Evolutionary conservation across 371 early-diverging fungal species (phyloP), one percentile per base, ranked within the genome.

Genomic region (Mortierella sp.): DNA sequence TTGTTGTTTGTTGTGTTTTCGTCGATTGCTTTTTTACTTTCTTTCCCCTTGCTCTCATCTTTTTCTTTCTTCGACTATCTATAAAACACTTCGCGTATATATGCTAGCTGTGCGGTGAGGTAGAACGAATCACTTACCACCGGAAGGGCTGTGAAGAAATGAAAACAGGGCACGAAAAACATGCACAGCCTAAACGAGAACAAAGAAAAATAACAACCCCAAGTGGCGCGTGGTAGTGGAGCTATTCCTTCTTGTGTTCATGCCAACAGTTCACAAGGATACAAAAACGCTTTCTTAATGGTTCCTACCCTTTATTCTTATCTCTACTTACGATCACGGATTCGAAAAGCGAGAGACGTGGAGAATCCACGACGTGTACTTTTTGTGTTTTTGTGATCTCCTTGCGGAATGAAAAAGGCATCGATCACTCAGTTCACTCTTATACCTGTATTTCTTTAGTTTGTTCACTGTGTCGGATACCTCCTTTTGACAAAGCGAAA

Each of bases 61-160:
- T 27, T 63, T 32, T 16, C 32, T 35, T 18, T 63, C 16, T 10
- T 58, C 58, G 4, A 3, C 24, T 3, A 3, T 35, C 41, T 21
- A 35, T 24, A 38, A 24, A 65, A 0, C 21, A 18, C 14, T 60
- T 32, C 58, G 32, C 32, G 2, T 35, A 16, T 5, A 10, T 21
- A 3, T 35, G 27, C 12, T 60, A 32, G 60, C 21, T 8, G 1
- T 24, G 2, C 5, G 63, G 5, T 32, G 35, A 60, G 38, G 21
- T 21, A 10, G 43, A 18, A 4, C 7, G 1, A 35, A 63, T 65
- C 18, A 41, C 68, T 68, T 41, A 41, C 24, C 11, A 35, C 10
- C 35, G 8, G 68, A 68, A 68, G 35, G 68, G 68, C 68, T 68
- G 68, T 68, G 68, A 41, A 32, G 32, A 58, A 55, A n/a, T 1